These are phyloP conservation scores for Chlamydomonas reinhardtii DNA, from an alignment of 163 green algal genomes.

Conservation along the genomic window DNA sequence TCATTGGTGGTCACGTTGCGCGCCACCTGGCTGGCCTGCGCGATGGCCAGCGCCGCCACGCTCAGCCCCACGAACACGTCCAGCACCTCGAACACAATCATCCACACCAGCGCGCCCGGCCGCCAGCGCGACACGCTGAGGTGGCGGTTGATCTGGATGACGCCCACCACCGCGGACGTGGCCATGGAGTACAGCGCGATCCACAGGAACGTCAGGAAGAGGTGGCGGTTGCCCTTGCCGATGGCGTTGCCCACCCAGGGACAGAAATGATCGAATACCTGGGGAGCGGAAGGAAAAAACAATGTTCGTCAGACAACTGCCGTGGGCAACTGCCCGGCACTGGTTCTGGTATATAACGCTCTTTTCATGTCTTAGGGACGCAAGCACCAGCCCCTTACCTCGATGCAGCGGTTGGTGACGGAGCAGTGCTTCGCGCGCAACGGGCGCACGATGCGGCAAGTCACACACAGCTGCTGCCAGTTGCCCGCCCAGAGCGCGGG, in stretches of 20 bases:
- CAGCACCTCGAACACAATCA: constrained; percentile 85
- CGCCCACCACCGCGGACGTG: constrained; percentile 62
- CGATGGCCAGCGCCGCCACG: constrained; percentile 82
- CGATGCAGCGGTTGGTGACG: constrained; percentile 90
- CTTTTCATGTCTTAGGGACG: constrained; percentile 3
- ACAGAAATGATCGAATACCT: constrained; percentile 92
- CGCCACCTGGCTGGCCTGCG: constrained; percentile 82
- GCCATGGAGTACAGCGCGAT: constrained; percentile 86
- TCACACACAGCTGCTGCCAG: constrained; percentile 95
- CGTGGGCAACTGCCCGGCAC: no score
- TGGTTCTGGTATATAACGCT: no score
- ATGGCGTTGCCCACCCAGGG: constrained; percentile 93
- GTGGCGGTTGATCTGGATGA: constrained; percentile 68
- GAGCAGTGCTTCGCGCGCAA: constrained; percentile 95
- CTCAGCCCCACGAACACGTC: constrained; percentile 76
- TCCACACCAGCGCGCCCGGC: constrained; percentile 54
- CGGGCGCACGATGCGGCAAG: constrained; percentile 93
- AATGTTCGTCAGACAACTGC: no score
- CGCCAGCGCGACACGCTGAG: constrained; percentile 34
- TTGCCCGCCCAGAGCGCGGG: constrained; percentile 89
- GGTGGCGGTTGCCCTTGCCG: constrained; percentile 88
- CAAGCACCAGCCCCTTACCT: constrained; percentile 48
- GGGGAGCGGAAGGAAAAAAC: background rate
- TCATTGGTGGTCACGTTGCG: constrained; percentile 98
- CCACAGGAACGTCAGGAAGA: constrained; percentile 94